Conservation (phyloP, 2,329 filamentous ascomycete species). For the Epichloe bromicola region DNA sequence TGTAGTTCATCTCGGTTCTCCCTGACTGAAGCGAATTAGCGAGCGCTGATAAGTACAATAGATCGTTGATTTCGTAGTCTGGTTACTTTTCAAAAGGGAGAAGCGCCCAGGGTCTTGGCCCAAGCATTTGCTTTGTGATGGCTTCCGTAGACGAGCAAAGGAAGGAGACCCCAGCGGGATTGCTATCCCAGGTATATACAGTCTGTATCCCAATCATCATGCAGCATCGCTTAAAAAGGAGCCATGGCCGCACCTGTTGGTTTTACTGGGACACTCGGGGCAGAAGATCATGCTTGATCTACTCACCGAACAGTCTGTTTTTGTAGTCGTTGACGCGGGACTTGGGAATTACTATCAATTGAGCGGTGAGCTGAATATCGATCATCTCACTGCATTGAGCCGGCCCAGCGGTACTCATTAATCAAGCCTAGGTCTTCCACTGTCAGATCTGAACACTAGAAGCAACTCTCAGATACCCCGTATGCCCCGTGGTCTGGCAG, state of each 20-base stretch:
- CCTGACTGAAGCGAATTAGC: neutral
- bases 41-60: constrained; percentile 19
- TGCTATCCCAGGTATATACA: constrained; percentile 52
- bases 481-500: constrained; percentile 29
- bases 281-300: constrained; percentile 68
- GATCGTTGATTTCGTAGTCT: constrained; percentile 68
- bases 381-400: neutral
- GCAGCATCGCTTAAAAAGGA: constrained; percentile 52
- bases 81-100: constrained; percentile 56
- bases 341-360: constrained; percentile 63
- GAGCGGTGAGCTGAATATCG: constrained; percentile 44
- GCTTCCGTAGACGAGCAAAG: constrained; percentile 46
- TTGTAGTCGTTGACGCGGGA: constrained; percentile 45
- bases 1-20: neutral
- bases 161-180: constrained; percentile 19
- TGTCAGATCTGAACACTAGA: constrained; percentile 30
- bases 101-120: constrained; percentile 36
- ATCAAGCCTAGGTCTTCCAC: constrained; percentile 28
- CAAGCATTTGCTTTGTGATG: constrained; percentile 71
- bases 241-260: constrained; percentile 65
- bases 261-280: constrained; percentile 60
- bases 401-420: neutral
- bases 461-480: neutral
- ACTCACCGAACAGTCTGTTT: constrained; percentile 67
- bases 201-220: constrained; percentile 54